Base-by-base conservation (phyloP, 2,329 filamentous ascomycete genomes). In the Fusarium algeriense region DNA sequence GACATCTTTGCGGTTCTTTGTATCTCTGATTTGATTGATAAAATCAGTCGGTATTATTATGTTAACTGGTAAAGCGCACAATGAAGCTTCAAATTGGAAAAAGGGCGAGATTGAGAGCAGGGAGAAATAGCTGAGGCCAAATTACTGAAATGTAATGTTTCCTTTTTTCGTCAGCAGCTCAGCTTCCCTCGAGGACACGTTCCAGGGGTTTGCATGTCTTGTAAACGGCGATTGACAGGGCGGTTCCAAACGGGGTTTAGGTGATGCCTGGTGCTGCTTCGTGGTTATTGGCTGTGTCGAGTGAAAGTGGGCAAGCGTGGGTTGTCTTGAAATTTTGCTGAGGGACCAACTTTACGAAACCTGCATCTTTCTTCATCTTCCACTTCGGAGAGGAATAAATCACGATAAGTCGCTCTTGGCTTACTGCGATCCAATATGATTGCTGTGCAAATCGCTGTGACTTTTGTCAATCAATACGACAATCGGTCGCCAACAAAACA, bases 1-100 rank as follows among this genome's bases (percentile, higher is more conserved):
- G 93, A 92, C 79, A 92, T 81, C 50, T 72, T 79, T 65, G 77
- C 69, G 65, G 32, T 53, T 72, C 54, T 38, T 28, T 44, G 59
- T 50, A 48, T 43, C 44, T 56, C 64, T 45, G 48, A 14, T n/a
- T 62, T 45, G 12, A 23, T 54, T 23, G 34, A 55, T n/a, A 30
- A 50, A 53, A 40, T 56, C 35, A 14, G 30, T n/a, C 28, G 28
- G 26, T 46, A 26, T 20, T 34, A 19, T 35, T 26, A 6, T 30
- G 45, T 37, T 37, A 13, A 43, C 43, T 19, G 20, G 44, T n/a
- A 57, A n/a, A 50, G 28, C 19, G 34, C 8, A 44, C 17, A 34
- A 28, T 23, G 30, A 28, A 55, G 41, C 28, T 53, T 44, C 32
- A 49, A 50, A 49, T 58, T 45, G 48, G n/a, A 70, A 35, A 35